A percentile compares a stretch with the other conserved stretches of the same genome.
These are phyloP conservation scores for Trichomonas tenax DNA, from an alignment of 208 protist genomes.

Conservation along the genomic window DNA sequence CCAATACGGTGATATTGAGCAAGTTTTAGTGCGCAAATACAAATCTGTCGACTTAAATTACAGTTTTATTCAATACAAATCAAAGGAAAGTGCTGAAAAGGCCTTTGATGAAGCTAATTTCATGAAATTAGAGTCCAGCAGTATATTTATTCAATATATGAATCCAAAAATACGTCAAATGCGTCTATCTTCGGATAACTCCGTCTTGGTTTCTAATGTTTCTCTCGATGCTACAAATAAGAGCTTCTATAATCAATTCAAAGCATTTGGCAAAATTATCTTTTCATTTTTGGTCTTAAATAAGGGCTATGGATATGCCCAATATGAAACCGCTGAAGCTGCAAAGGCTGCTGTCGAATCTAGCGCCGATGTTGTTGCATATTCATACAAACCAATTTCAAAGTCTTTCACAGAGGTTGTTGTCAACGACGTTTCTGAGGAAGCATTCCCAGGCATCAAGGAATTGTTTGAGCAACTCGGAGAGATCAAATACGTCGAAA, in stretches of 20 bases:
- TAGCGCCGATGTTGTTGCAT: neutral
- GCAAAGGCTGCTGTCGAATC: neutral
- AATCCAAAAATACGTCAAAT: neutral
- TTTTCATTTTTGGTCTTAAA: neutral
- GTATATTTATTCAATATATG: neutral
- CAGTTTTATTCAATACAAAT: neutral
- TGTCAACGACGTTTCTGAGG: neutral
- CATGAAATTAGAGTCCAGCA: neutral
- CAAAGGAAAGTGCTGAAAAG: neutral
- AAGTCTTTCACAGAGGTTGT: neutral
- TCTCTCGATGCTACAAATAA: neutral
- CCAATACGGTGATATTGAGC: neutral
- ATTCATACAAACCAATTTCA: neutral
- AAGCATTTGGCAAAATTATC: neutral
- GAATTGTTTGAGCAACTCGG: neutral
- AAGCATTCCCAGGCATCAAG: neutral
- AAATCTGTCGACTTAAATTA: neutral
- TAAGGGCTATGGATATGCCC: neutral
- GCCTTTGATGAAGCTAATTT: neutral
- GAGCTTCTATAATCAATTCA: neutral
- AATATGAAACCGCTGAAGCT: neutral
- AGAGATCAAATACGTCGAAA: neutral
- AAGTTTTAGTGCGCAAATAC: neutral
- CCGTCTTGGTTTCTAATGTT: neutral
- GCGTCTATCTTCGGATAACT: neutral